Evolutionary conservation across 2,329 filamentous ascomycete genomes (phyloP).

Genomic region (Basipetospora sp.): DNA sequence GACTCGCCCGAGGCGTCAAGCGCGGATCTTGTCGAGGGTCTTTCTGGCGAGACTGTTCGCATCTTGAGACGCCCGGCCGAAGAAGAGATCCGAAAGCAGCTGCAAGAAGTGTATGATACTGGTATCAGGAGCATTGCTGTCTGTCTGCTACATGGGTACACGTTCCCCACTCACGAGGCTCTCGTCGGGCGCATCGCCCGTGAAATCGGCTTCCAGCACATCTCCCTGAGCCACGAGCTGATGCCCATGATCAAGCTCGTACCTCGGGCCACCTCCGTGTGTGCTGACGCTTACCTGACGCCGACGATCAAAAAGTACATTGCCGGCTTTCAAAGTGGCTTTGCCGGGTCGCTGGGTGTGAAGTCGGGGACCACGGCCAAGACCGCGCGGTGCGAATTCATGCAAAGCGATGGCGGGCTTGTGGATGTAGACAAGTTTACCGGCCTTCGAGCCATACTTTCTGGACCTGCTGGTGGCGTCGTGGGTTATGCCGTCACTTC

Average conservation of each 20-base stretch:
- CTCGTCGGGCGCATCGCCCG: slow-evolving; percentile 60
- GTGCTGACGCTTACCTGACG: slow-evolving; percentile 29
- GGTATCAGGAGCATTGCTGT: slow-evolving; percentile 74
- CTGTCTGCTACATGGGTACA: slow-evolving; percentile 84
- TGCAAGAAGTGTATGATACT: slow-evolving; percentile 45
- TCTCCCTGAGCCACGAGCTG: slow-evolving; percentile 19
- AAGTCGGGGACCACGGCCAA: slow-evolving; percentile 56
- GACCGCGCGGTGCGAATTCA: slow-evolving; percentile 79
- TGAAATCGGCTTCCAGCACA: slow-evolving; percentile 47
- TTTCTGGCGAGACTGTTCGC: slow-evolving; percentile 54
- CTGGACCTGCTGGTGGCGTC: slow-evolving; percentile 82
- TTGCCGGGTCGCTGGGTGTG: slow-evolving; percentile 67
- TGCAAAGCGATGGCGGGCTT: slow-evolving; percentile 71
- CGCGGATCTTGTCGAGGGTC: slow-evolving; percentile 48
- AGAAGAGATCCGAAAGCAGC: slow-evolving; percentile 34
- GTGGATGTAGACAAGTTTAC: slow-evolving; percentile 70
- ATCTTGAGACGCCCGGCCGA: slow-evolving; percentile 47
- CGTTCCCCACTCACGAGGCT: slow-evolving; percentile 74
- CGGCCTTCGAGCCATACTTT: slow-evolving; percentile 71
- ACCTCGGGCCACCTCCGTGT: slow-evolving; percentile 27
- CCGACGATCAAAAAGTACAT: slow-evolving; percentile 28
- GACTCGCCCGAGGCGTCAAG: slow-evolving; percentile 31
- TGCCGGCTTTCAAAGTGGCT: slow-evolving; percentile 33
- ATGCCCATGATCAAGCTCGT: slow-evolving; percentile 29
- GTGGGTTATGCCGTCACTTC: slow-evolving; percentile 86